phyloP scores from a whole-genome alignment of 495 filamentous ascomycete species.

The Talaromyces wortmannii region DNA sequence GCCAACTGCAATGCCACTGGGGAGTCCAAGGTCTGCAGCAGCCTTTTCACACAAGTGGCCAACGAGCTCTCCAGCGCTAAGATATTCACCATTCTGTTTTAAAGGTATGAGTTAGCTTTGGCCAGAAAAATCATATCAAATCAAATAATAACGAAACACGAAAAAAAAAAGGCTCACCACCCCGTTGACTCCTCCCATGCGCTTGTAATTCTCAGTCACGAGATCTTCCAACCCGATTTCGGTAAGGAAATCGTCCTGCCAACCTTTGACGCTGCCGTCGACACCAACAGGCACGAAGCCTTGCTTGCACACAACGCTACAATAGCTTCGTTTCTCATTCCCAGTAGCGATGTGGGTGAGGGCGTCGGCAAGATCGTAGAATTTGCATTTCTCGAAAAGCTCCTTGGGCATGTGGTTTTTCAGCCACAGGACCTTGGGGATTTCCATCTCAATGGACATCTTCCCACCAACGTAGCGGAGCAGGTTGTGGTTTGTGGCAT shows the following conservation, averaged over 20 bases:
- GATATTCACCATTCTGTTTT: conserved; percentile 75
- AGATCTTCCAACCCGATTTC: conserved; percentile 80
- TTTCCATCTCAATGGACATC: conserved; percentile 99
- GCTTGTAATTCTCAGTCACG: conserved; percentile 75
- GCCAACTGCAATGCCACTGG: conserved; percentile 81
- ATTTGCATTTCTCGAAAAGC: conserved; percentile 85
- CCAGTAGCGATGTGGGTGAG: conserved; percentile 95
- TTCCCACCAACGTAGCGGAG: conserved; percentile 91
- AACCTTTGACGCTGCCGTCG: conserved; percentile 95
- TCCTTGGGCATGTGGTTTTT: conserved; percentile 97
- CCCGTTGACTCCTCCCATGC: conserved; percentile 88
- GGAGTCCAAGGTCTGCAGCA: conserved; percentile 76
- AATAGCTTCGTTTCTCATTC: conserved; percentile 84
- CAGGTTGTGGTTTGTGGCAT: conserved; percentile 86
- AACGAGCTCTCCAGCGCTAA: conserved; percentile 85
- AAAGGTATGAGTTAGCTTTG: conserved; percentile 5
- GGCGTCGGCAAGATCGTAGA: conserved; percentile 92
- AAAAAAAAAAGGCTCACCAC: conserved; percentile 63
- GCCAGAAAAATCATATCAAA: background rate
- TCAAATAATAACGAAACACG: conserved; percentile 8
- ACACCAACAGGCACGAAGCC: conserved; percentile 92
- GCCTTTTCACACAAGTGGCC: conserved; percentile 81
- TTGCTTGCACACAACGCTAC: conserved; percentile 92
- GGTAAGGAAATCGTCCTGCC: conserved; percentile 89
- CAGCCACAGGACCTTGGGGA: conserved; percentile 94